These are phyloP conservation scores for Chalciporus chontae DNA, from an alignment of 768 basidiomycete genomes.

Conservation along the genomic window DNA sequence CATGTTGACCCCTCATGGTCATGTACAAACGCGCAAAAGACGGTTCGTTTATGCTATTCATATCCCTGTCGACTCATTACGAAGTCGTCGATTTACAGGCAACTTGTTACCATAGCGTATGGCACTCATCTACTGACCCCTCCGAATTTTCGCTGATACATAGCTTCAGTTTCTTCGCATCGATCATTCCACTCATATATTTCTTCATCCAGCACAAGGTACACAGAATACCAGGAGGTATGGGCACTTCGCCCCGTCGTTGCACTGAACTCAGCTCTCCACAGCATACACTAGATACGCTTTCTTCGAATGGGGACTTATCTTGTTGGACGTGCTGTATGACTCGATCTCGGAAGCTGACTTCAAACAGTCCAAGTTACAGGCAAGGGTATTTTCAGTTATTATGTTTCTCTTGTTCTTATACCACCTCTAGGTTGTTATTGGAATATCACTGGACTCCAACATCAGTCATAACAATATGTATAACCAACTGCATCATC, in stretches of 20 bases:
- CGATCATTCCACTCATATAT: conserved; percentile 72
- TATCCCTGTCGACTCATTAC: background rate
- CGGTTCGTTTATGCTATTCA: conserved; percentile 41
- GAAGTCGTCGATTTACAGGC: conserved; percentile 34
- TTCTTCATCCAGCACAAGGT: conserved; percentile 87
- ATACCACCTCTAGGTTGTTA: conserved; percentile 13
- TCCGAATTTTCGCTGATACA: conserved; percentile 2
- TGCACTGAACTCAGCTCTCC: background rate
- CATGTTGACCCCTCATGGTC: conserved; percentile 44
- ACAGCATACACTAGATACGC: conserved; percentile 83
- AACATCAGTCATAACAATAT: conserved; percentile 32
- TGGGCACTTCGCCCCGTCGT: conserved; percentile 12
- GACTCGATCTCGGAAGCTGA: conserved; percentile 67
- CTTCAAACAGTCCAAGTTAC: conserved; percentile 48
- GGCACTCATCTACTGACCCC: background rate
- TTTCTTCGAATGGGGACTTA: conserved; percentile 86
- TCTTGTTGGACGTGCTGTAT: conserved; percentile 67
- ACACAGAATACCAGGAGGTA: conserved; percentile 73
- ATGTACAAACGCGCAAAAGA: conserved; percentile 41
- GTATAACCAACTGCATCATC: conserved; percentile 44
- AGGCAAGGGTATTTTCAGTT: conserved; percentile 36
- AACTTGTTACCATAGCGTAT: conserved; percentile 49
- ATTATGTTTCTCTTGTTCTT: background rate
- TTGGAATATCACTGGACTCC: conserved; percentile 28
- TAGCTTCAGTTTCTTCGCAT: conserved; percentile 60